Percentiles rank a stretch among this genome's conserved stretches.
Evolutionary conservation across 164 flowering plant genomes (phyloP).

Genomic region (Vitis rupestris): DNA sequence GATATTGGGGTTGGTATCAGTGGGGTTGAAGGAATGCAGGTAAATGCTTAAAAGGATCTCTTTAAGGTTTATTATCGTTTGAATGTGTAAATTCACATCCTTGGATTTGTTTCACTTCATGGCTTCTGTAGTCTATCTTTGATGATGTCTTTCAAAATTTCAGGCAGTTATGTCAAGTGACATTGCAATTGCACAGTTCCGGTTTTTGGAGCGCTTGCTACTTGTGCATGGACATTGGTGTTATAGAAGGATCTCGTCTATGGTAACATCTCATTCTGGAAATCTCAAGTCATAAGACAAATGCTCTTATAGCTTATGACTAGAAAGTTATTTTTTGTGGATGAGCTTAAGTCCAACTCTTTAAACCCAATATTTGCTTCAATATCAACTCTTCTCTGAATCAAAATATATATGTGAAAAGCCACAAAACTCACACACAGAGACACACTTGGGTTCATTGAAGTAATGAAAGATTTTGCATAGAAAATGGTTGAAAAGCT

Average conservation of each 20-base stretch:
- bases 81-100: not conserved
- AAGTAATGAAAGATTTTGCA: not conserved
- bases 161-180: constrained; percentile 77
- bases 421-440: no score
- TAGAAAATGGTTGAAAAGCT: no score
- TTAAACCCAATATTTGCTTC: no score
- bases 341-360: no score
- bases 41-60: constrained; percentile 8
- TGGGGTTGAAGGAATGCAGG: constrained; percentile 86
- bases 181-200: constrained; percentile 61
- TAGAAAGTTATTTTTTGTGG: no score
- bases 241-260: constrained; percentile 53
- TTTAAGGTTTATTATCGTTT: not conserved
- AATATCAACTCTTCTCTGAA: no score
- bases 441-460: not conserved
- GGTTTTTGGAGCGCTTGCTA: constrained; percentile 51
- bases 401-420: no score
- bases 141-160: not conserved
- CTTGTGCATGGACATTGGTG: constrained; percentile 82
- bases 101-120: not conserved
- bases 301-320: not conserved
- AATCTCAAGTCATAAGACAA: not conserved
- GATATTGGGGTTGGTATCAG: constrained; percentile 80
- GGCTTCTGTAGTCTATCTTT: not conserved
- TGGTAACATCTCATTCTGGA: constrained; percentile 31